A percentile compares a stretch with the other conserved stretches of the same genome.
Conservation (phyloP, 371 early-diverging fungal species). For the Mucor piriformis region DNA sequence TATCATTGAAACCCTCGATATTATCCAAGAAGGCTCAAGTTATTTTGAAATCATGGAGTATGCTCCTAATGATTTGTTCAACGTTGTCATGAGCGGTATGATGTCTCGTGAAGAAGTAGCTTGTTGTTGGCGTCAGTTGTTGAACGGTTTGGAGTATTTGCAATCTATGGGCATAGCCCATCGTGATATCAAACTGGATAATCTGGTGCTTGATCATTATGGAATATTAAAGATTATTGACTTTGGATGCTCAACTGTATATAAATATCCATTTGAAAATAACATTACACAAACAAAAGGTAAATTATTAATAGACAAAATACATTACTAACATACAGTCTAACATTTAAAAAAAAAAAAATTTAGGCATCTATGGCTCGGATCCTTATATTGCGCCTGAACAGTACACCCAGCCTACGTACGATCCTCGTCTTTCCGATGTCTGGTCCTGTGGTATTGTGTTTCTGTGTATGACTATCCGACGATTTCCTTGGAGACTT, state of each 20-base stretch:
- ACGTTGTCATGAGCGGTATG: slow-evolving; percentile 62
- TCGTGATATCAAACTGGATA: slow-evolving; percentile 84
- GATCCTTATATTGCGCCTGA: slow-evolving; percentile 66
- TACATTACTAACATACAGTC: neutral
- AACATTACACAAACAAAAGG: slow-evolving; percentile 57
- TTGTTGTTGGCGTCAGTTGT: slow-evolving; percentile 71
- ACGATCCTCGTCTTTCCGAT: slow-evolving; percentile 53
- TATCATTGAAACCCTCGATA: slow-evolving; percentile 82
- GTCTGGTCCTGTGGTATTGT: slow-evolving; percentile 64
- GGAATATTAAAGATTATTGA: slow-evolving; percentile 87
- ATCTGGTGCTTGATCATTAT: slow-evolving; percentile 64
- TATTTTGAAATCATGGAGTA: slow-evolving; percentile 79
- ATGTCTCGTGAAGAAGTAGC: slow-evolving; percentile 64
- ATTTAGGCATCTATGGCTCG: slow-evolving; percentile 36
- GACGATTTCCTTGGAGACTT: slow-evolving; percentile 73
- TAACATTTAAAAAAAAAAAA: neutral
- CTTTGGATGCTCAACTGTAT: slow-evolving; percentile 87
- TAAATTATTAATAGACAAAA: no score
- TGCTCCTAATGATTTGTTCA: slow-evolving; percentile 74
- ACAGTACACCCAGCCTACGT: slow-evolving; percentile 53
- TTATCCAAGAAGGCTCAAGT: slow-evolving; percentile 59
- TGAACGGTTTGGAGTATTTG: slow-evolving; percentile 72
- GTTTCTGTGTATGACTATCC: slow-evolving; percentile 67
- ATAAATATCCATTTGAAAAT: slow-evolving; percentile 65
- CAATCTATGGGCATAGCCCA: slow-evolving; percentile 78